phyloP scores from a whole-genome alignment of 2,329 filamentous ascomycete species.

The Arthrinium puccinioides region DNA sequence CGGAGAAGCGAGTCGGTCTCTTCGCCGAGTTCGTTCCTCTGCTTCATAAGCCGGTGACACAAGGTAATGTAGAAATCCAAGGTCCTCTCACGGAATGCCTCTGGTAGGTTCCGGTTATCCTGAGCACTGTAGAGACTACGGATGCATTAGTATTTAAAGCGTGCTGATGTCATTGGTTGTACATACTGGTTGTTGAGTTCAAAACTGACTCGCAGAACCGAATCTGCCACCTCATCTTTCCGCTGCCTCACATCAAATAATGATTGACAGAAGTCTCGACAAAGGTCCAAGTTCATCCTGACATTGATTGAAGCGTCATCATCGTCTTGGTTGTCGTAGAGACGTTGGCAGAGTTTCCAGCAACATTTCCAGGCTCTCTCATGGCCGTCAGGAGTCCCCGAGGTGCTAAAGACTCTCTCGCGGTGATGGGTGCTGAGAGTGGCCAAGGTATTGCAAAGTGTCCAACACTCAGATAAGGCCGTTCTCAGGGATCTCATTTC shows the following conservation, averaged over 20 bases:
- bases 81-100: slow-evolving; percentile 81
- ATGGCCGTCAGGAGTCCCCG: slow-evolving; percentile 67
- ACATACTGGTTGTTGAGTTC: slow-evolving; percentile 84
- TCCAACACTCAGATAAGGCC: slow-evolving; percentile 86
- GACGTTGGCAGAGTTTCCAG: slow-evolving; percentile 84
- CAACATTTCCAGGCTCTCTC: slow-evolving; percentile 90
- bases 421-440: slow-evolving; percentile 79
- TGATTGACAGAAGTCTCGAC: slow-evolving; percentile 85
- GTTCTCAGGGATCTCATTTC: slow-evolving; percentile 64
- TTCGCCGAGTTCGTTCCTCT: slow-evolving; percentile 67
- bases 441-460: slow-evolving; percentile 82
- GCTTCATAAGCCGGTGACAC: slow-evolving; percentile 95
- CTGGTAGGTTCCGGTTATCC: slow-evolving; percentile 68
- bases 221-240: slow-evolving; percentile 74
- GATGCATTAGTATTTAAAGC: too few species aligned
- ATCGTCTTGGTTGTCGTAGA: slow-evolving; percentile 72
- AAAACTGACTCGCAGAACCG: slow-evolving; percentile 84
- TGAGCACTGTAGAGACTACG: slow-evolving; percentile 84
- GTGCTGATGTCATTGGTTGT: not conserved
- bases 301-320: slow-evolving; percentile 60
- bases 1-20: slow-evolving; percentile 79
- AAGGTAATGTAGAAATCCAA: slow-evolving; percentile 91
- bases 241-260: slow-evolving; percentile 79
- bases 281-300: slow-evolving; percentile 72
- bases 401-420: slow-evolving; percentile 68